Conservation (phyloP, 192 early-diverging fungal species). For the Spizellomyces sp. region DNA sequence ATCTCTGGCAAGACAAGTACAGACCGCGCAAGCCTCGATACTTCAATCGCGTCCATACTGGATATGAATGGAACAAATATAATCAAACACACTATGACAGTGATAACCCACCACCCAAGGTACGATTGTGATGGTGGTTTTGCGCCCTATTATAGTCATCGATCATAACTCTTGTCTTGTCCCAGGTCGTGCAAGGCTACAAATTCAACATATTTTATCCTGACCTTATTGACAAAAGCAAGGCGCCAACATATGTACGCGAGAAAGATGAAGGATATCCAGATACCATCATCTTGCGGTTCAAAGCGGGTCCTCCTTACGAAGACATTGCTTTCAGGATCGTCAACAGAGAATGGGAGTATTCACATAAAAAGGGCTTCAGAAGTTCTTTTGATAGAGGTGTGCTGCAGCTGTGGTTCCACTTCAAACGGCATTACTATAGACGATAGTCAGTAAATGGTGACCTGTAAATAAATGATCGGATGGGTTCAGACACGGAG, state of each 20-base stretch:
- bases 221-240: conserved; percentile 90
- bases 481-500: too few species aligned
- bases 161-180: neutral
- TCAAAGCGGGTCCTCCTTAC: conserved; percentile 94
- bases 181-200: conserved; percentile 91
- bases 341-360: conserved; percentile 96
- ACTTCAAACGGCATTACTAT: conserved; percentile 44
- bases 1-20: conserved; percentile 79
- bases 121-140: conserved; percentile 13
- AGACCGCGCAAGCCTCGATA: conserved; percentile 92
- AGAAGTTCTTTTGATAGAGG: conserved; percentile 46
- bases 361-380: conserved; percentile 77
- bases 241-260: conserved; percentile 87
- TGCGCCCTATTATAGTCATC: neutral
- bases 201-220: conserved; percentile 99
- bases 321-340: conserved; percentile 98
- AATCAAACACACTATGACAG: conserved; percentile 97
- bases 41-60: conserved; percentile 96
- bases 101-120: conserved; percentile 97
- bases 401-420: conserved; percentile 54
- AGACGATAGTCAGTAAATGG: conserved; percentile 23
- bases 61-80: conserved; percentile 99
- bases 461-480: too few species aligned
- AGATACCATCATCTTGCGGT: conserved; percentile 89
- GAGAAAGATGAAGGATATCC: conserved; percentile 54